A percentile compares a stretch with the other conserved stretches of the same genome.
Conservation (phyloP, 805 yeast species). For the Barnettozyma populi region DNA sequence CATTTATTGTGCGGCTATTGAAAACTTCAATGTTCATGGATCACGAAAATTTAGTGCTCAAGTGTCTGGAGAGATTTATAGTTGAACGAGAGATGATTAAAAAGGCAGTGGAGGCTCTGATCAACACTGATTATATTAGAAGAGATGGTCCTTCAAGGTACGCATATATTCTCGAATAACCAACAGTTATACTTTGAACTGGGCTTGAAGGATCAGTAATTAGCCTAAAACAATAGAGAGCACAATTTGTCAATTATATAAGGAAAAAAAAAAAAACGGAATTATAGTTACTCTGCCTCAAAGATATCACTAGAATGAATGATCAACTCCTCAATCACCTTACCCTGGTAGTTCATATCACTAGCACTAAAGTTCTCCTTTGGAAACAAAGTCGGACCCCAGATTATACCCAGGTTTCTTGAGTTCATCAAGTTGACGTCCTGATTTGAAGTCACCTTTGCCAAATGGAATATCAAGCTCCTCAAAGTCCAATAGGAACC, state of each 20-base stretch:
- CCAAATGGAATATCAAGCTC: slow-evolving; percentile 78
- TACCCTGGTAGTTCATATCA: slow-evolving; percentile 70
- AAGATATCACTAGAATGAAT: slow-evolving; percentile 78
- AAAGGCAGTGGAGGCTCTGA: slow-evolving; percentile 9
- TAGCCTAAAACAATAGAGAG: not conserved
- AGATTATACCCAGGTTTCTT: slow-evolving; percentile 77
- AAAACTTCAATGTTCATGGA: slow-evolving; percentile 10
- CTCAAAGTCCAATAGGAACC: slow-evolving; percentile 91
- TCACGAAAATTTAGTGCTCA: slow-evolving; percentile 13
- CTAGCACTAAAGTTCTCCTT: slow-evolving; percentile 62
- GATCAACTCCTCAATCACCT: slow-evolving; percentile 79
- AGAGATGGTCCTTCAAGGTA: slow-evolving; percentile 10
- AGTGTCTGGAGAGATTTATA: slow-evolving; percentile 7
- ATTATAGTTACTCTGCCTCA: slow-evolving; percentile 42
- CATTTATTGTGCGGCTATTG: slow-evolving; percentile 19
- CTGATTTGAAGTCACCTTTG: slow-evolving; percentile 60
- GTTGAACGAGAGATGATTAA: slow-evolving; percentile 9
- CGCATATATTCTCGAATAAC: slow-evolving; percentile 15
- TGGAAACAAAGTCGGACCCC: slow-evolving; percentile 88
- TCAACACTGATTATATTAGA: slow-evolving; percentile 2
- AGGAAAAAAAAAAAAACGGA: not conserved
- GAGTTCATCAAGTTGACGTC: slow-evolving; percentile 73
- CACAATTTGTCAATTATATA: not conserved
- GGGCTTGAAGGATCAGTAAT: not conserved
- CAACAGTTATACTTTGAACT: not conserved